Conservation (phyloP, 2,329 filamentous ascomycete genomes). For the Sarocladium kiliense region DNA sequence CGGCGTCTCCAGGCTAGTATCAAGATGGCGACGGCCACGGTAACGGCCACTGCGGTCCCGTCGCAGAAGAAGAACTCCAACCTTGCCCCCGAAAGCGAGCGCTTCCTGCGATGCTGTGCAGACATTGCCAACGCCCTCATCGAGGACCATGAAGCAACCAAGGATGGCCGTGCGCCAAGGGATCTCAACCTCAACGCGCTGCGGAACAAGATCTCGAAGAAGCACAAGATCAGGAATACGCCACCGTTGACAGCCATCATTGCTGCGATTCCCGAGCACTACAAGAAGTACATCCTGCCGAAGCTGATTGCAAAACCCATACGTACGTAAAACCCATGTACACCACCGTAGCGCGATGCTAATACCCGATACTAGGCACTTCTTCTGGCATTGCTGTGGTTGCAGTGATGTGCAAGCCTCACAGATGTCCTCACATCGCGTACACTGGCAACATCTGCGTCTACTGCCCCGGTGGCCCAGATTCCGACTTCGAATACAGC, state of each 20-base stretch:
- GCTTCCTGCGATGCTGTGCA: slow-evolving; percentile 88
- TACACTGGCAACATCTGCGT: slow-evolving; percentile 99
- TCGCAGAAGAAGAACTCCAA: slow-evolving; percentile 67
- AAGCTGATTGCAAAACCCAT: slow-evolving; percentile 98
- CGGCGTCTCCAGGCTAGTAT: not conserved
- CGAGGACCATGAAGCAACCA: slow-evolving; percentile 82
- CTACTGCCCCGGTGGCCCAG: slow-evolving; percentile 94
- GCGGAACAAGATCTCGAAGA: slow-evolving; percentile 83
- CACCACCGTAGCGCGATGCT: not conserved
- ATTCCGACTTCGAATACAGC: slow-evolving; percentile 98
- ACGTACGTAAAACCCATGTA: slow-evolving; percentile 37
- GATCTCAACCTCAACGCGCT: slow-evolving; percentile 92
- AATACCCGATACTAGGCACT: slow-evolving; percentile 54
- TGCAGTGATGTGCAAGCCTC: slow-evolving; percentile 99
- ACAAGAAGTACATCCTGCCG: slow-evolving; percentile 97
- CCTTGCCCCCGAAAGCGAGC: slow-evolving; percentile 86
- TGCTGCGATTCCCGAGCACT: slow-evolving; percentile 96
- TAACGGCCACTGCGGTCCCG: slow-evolving; percentile 60
- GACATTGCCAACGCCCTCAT: slow-evolving; percentile 93
- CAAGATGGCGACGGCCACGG: slow-evolving; percentile 53
- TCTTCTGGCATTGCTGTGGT: slow-evolving; percentile 97
- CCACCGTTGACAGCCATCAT: slow-evolving; percentile 96
- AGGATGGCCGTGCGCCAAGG: slow-evolving; percentile 68
- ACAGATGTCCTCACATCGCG: slow-evolving; percentile 94
- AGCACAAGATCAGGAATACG: slow-evolving; percentile 81